Evolutionary conservation across 441 rosid species (phyloP), one percentile per base, ranked within the genome.

Genomic region (Gossypium aridum): DNA sequence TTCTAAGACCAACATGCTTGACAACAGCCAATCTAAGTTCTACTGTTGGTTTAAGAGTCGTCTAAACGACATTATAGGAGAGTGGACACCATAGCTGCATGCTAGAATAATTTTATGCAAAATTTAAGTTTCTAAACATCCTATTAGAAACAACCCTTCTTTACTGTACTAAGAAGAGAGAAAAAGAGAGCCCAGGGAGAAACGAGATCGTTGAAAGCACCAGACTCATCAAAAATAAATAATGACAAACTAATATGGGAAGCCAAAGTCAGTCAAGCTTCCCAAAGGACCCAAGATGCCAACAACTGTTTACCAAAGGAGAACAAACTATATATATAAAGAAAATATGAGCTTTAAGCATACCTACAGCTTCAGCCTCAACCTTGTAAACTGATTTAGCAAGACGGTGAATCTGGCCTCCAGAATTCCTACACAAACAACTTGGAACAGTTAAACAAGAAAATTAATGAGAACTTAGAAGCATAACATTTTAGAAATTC

Each of bases 321-420:
- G 1, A 2, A 19, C 25, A 19, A 55, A 17, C 25, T 55, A 22
- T 23, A 63, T 8, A 64, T 16, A 16, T 13, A 20, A 6, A 26
- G 26, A 17, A 19, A 31, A 22, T 10, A 54, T 39, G 14, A 57
- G 55, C 23, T 66, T 39, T 22, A 25, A 54, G 49, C 77, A 76
- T 83, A 92, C 98, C 97, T 80, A 90, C 79, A 70, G 92, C 93
- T 83, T 87, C 80, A n/a, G 81, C 78, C 82, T 92, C 98, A 71
- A 83, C 92, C 81, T 91, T 91, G 86, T 88, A 82, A 80, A 81
- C 87, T 16, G 96, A 88, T 77, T 89, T 92, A 59, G 87, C 88
- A 65, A 90, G 88, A 75, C 75, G 85, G 62, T 88, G 96, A 77
- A 86, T 84, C 78, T 86, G 84, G 16, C 74, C 87, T 83, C 96